phyloP scores from a whole-genome alignment of 2,329 filamentous ascomycete species.

The Alternaria panax region DNA sequence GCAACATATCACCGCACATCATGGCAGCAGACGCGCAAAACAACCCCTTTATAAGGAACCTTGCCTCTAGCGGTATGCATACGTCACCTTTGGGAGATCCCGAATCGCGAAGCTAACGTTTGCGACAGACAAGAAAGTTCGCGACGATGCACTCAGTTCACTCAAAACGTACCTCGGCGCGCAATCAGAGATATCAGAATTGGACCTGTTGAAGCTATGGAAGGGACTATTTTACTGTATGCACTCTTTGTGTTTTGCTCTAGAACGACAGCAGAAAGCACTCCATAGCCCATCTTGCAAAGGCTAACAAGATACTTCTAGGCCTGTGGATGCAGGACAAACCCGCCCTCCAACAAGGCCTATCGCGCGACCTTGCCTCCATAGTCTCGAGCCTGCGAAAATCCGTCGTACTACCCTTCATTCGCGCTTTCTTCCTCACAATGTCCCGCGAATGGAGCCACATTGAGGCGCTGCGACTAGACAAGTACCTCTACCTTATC shows the following conservation, averaged over 20 bases:
- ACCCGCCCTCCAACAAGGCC: slow-evolving; percentile 82
- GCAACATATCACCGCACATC: slow-evolving; percentile 6
- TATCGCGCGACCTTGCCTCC: slow-evolving; percentile 77
- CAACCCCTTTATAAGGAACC: slow-evolving; percentile 79
- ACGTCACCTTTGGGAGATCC: neutral
- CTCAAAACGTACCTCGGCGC: slow-evolving; percentile 79
- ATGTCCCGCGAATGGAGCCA: slow-evolving; percentile 60
- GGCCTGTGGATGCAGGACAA: slow-evolving; percentile 94
- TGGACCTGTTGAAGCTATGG: slow-evolving; percentile 88
- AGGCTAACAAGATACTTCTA: slow-evolving; percentile 29
- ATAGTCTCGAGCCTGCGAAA: slow-evolving; percentile 68
- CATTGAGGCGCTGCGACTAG: slow-evolving; percentile 67
- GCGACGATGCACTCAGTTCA: slow-evolving; percentile 77
- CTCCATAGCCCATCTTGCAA: neutral
- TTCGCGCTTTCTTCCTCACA: slow-evolving; percentile 61
- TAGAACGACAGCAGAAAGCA: neutral
- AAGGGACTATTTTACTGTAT: slow-evolving; percentile 88
- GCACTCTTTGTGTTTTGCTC: slow-evolving; percentile 20
- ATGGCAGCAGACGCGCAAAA: slow-evolving; percentile 55
- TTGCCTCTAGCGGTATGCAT: slow-evolving; percentile 79
- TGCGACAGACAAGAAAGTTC: slow-evolving; percentile 73
- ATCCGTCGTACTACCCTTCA: slow-evolving; percentile 51
- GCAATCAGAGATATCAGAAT: slow-evolving; percentile 65
- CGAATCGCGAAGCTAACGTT: slow-evolving; percentile 11
- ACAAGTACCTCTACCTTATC: slow-evolving; percentile 91